A percentile compares a stretch with the other conserved stretches of the same genome.
Conservation (phyloP, 805 yeast genomes). For the Sporopachydermia quercuum region DNA sequence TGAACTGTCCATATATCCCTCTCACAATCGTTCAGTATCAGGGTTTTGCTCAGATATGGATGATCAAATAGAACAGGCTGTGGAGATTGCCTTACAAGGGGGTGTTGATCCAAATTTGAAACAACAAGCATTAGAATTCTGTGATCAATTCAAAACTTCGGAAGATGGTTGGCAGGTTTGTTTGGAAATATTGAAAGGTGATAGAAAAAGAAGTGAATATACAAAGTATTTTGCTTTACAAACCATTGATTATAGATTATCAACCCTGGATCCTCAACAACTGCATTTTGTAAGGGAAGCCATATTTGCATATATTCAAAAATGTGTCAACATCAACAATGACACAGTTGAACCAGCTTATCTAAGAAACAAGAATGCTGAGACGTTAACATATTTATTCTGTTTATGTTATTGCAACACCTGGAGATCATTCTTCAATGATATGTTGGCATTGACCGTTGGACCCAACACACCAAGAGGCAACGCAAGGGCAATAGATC, state of each 20-base stretch:
- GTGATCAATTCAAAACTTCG: constrained; percentile 27
- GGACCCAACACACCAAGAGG: constrained; percentile 16
- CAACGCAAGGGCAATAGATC: constrained; percentile 39
- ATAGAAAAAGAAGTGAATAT: constrained; percentile 29
- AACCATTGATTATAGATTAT: constrained; percentile 45
- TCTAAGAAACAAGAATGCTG: constrained; percentile 42
- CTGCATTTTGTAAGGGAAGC: constrained; percentile 29
- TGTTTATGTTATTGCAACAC: constrained; percentile 29
- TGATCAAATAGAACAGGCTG: constrained; percentile 75
- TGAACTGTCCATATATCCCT: too few relatives aligned
- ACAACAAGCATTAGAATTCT: constrained; percentile 36
- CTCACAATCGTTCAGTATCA: too few relatives aligned
- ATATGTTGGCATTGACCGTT: constrained; percentile 26
- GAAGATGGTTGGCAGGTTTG: constrained; percentile 33
- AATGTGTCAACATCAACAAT: constrained; percentile 8
- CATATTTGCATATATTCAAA: constrained; percentile 30
- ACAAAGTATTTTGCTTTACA: constrained; percentile 56
- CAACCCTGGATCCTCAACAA: constrained; percentile 29
- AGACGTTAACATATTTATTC: constrained; percentile 37
- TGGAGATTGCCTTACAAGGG: constrained; percentile 65
- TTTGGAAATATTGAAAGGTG: constrained; percentile 23
- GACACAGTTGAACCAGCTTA: constrained; percentile 22
- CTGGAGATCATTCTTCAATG: constrained; percentile 38
- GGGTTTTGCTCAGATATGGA: constrained; percentile 15
- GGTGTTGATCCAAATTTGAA: constrained; percentile 46